Evolutionary conservation across 495 filamentous ascomycete genomes (phyloP), one percentile per base, ranked within the genome.

Genomic region (Trichoderma asperelloides): DNA sequence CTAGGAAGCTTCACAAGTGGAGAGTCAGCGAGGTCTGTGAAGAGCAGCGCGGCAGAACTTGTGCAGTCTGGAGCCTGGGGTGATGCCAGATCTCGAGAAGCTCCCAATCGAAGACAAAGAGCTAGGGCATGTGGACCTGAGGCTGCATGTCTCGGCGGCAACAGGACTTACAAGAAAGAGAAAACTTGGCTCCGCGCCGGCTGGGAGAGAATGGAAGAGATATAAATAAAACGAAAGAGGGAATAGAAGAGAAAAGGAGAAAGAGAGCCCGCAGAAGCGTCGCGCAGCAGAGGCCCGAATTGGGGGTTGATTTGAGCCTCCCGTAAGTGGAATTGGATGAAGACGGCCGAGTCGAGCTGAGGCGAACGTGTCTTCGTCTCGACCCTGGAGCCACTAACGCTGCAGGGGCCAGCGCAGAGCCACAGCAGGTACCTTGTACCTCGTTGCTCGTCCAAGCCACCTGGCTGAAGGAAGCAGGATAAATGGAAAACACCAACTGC

Each of bases 1-100:
- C 27, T 67, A 70, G 39, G 18, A 63, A 51, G 49, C 63, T 66
- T 60, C 30, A 65, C 65, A 49, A 57, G 27, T 49, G 62, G 25
- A 47, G 40, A 18, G 15, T 15, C 11, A 66, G 45, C 21, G 33
- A 37, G 33, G 33, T 37, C 33, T 37, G 33, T 37, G 33, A 37
- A 37, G 33, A 7, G 33, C 21, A 51, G 47, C 47, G n/a, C 5
- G 9, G 15, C 3, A 13, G 15, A n/a, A n/a, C 15, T 47, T n/a
- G 0, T 47, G 12, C n/a, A 6, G 43, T 25, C 21, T 51, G 47
- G 18, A 23, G 18, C n/a, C 43, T 37, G 12, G 18, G 43, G 47
- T 23, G 47, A 51, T 21, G 47, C 47, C 21, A 23, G 47, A 51
- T 51, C 18, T 23, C 21, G 47, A 21, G 28, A 30, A 16, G 16